Percentiles rank a stretch among this genome's conserved stretches.
Conservation (phyloP, 768 basidiomycete species). For the Phanerochaete carnosa region DNA sequence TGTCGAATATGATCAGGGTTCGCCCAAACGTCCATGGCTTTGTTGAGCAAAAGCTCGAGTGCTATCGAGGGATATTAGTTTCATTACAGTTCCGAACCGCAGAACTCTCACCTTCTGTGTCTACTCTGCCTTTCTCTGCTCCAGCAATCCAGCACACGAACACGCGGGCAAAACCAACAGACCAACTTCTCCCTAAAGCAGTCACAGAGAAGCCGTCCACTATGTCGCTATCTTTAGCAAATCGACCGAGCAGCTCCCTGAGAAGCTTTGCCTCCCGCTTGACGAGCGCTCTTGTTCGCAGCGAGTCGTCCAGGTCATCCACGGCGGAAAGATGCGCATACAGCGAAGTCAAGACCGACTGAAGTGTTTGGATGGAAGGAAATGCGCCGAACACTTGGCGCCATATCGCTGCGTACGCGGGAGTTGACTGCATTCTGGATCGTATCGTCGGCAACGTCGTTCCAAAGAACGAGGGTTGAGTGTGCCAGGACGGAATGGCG, state of each 20-base stretch:
- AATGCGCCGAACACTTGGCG: constrained; percentile 40
- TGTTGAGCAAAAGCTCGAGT: constrained; percentile 45
- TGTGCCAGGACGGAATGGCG: constrained; percentile 44
- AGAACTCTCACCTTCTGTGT: constrained; percentile 28
- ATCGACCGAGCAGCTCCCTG: constrained; percentile 46
- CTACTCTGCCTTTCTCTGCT: constrained; percentile 30
- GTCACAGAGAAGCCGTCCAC: constrained; percentile 51
- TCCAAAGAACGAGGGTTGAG: constrained; percentile 71
- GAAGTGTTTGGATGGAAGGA: constrained; percentile 49
- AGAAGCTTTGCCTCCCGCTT: constrained; percentile 57
- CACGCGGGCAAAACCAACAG: constrained; percentile 52
- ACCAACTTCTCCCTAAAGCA: constrained; percentile 57
- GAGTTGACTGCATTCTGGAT: constrained; percentile 27
- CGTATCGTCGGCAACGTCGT: constrained; percentile 48
- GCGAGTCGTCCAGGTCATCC: constrained; percentile 29
- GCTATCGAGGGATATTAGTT: constrained; percentile 28
- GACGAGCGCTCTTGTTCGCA: constrained; percentile 37
- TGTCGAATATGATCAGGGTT: constrained; percentile 76
- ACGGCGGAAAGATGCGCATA: constrained; percentile 43
- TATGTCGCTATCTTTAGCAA: constrained; percentile 42
- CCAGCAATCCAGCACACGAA: constrained; percentile 71
- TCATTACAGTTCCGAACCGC: not conserved
- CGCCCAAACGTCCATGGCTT: constrained; percentile 65
- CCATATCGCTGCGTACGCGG: constrained; percentile 51
- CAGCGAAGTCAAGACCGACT: constrained; percentile 57